Base-by-base conservation (phyloP, 176 grass and related monocot species). In the Oropetium thomaeum region DNA sequence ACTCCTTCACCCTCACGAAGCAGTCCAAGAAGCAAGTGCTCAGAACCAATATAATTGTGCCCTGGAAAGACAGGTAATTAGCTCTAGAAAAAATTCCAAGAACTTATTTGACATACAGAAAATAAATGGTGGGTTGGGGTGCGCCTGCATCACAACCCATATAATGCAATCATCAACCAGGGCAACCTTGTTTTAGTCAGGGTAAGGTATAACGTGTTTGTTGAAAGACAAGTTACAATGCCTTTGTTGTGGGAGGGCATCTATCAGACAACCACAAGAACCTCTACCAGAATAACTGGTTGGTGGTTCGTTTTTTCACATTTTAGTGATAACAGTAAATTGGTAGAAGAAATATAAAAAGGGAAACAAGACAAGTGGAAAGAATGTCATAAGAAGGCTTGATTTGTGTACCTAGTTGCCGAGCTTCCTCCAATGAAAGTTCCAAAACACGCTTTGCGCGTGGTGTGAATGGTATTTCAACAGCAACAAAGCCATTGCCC, bases 41-140 rank as follows among this genome's bases (percentile, higher is more conserved):
- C 95, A 81, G 95, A 92, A 70, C 95, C 90, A 66, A 97, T 93
- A 80, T 97, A 93, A 67, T 97, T 94, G 74, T 97, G 95, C 69
- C 95, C 95, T 97, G 65, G 20, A 69, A 89, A 76, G 33, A 65
- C 68, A 77, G 30, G 17, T 48, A 44, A n/a, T 85, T 71, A 77
- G 59, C 71, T 39, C 53, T 51, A 37, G 48, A 45, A 82, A 79
- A 85, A 60, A 43, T 74, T 87, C 41, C 22, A 79, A 34, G 1
- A 47, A 26, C 7, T 60, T 79, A 2, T 73, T 49, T n/a, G n/a
- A n/a, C n/a, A n/a, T n/a, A n/a, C n/a, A n/a, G n/a, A n/a, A n/a
- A n/a, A n/a, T n/a, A n/a, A n/a, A n/a, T n/a, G n/a, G n/a, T n/a
- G n/a, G n/a, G n/a, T n/a, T n/a, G n/a, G n/a, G n/a, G n/a, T n/a